Base-by-base conservation (phyloP, 2,329 filamentous ascomycete genomes). In the Penicillium sp. region DNA sequence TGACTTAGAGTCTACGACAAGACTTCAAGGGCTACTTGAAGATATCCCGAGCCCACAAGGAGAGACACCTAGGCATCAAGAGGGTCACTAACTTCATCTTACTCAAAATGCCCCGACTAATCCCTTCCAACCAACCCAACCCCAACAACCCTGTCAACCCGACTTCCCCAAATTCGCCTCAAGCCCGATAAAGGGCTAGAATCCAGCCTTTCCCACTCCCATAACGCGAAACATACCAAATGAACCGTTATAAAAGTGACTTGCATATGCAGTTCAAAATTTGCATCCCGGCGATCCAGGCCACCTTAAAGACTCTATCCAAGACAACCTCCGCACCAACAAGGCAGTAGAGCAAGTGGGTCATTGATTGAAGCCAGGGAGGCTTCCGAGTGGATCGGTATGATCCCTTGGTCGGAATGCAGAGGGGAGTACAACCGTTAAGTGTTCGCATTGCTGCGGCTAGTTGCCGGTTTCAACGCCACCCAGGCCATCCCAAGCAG, bases 391-490 rank as follows among this genome's bases (percentile, higher is more conserved):
- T 49, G 36, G 39, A 20, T 27, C 5, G 3, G 25, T 31, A 8
- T 25, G 8, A 16, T 20, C 24, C 46, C 38, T 53, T 53, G 35
- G 33, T 28, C 28, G 45, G 46, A 36, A 48, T 28, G 27, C 27
- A 28, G 27, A 39, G 20, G 28, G 35, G 24, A 33, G 38, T 39
- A 30, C 42, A 53, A 51, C 47, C 43, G 54, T 56, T 56, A 46
- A 46, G 53, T 55, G 60, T 61, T 63, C 57, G 60, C 53, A 56
- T 46, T 48, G 18, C 54, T 60, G 52, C 53, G 46, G 47, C 52
- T 33, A 30, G 31, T 51, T 62, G 28, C 56, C 44, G 52, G 53
- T 58, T 61, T 54, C 53, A 58, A 58, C 56, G 44, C 50, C 58
- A 61, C 55, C 58, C 48, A 60, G 51, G 22, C 49, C 52, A 60